phyloP scores from a whole-genome alignment of 495 filamentous ascomycete species.

The Acidiella bohemica region DNA sequence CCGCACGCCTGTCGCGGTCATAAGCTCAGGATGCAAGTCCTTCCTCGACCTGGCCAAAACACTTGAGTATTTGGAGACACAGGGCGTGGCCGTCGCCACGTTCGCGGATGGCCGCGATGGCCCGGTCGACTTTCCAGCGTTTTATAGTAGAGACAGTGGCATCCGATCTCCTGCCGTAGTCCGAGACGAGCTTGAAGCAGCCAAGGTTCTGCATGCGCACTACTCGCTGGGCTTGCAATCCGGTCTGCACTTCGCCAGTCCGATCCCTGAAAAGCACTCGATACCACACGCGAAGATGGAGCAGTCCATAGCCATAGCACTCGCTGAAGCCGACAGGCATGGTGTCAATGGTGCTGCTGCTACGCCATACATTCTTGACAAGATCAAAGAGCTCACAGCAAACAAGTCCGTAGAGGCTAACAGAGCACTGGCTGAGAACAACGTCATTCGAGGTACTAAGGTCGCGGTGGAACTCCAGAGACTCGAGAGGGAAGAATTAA shows the following conservation, averaged over 20 bases:
- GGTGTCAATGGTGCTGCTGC: constrained; percentile 64
- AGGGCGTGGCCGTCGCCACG: constrained; percentile 74
- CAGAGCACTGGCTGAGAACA: constrained; percentile 59
- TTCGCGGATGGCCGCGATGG: constrained; percentile 66
- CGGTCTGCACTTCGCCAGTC: constrained; percentile 78
- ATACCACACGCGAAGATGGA: constrained; percentile 66
- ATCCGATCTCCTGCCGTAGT: constrained; percentile 62
- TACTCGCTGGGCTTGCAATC: constrained; percentile 49
- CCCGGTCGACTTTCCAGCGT: constrained; percentile 69
- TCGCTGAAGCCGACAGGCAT: constrained; percentile 54
- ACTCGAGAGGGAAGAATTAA: constrained; percentile 30
- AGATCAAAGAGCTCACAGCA: constrained; percentile 67
- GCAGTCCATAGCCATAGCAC: constrained; percentile 53
- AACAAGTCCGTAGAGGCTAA: constrained; percentile 65
- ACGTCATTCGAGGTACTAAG: constrained; percentile 65
- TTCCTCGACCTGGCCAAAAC: constrained; percentile 87
- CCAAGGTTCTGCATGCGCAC: constrained; percentile 64
- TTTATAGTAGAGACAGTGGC: constrained; percentile 78
- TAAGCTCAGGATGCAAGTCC: constrained; percentile 86
- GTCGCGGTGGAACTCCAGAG: constrained; percentile 64
- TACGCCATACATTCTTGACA: constrained; percentile 73
- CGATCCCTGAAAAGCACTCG: constrained; percentile 56
- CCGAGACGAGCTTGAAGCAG: constrained; percentile 64
- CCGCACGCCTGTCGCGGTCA: constrained; percentile 76
- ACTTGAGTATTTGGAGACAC: constrained; percentile 87